A percentile compares a stretch with the other conserved stretches of the same genome.
Evolutionary conservation across 768 basidiomycete genomes (phyloP).

Genomic region (Lentinula edodes): DNA sequence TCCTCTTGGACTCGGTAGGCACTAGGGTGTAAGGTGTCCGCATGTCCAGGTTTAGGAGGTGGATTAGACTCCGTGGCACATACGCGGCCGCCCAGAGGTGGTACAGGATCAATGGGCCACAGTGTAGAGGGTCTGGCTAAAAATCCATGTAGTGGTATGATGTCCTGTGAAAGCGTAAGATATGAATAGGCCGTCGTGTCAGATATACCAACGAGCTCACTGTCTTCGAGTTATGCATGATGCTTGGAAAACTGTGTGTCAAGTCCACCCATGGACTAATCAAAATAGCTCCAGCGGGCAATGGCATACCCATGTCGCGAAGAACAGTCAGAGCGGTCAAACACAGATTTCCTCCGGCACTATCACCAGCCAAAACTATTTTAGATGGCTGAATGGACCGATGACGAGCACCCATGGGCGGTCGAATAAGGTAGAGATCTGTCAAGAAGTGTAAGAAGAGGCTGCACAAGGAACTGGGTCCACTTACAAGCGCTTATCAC

Average conservation of each 20-base stretch:
- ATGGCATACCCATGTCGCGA: slow-evolving; percentile 62
- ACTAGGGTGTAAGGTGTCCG: slow-evolving; percentile 39
- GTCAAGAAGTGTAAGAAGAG: not conserved
- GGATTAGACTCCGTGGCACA: slow-evolving; percentile 30
- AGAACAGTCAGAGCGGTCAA: slow-evolving; percentile 56
- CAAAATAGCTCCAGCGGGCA: slow-evolving; percentile 71
- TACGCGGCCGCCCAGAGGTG: slow-evolving; percentile 28
- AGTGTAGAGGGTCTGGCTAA: slow-evolving; percentile 51
- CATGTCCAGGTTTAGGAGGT: slow-evolving; percentile 44
- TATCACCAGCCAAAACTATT: slow-evolving; percentile 76
- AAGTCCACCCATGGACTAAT: slow-evolving; percentile 81
- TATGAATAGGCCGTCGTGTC: not conserved
- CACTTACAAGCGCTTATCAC: slow-evolving; percentile 64
- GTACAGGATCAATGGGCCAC: slow-evolving; percentile 47
- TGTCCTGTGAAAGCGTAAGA: slow-evolving; percentile 40
- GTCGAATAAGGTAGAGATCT: slow-evolving; percentile 73
- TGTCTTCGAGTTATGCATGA: slow-evolving; percentile 59
- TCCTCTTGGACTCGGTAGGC: slow-evolving; percentile 19
- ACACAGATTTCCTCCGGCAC: slow-evolving; percentile 68
- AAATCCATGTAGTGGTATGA: slow-evolving; percentile 60
- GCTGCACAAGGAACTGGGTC: not conserved
- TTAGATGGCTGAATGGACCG: slow-evolving; percentile 57
- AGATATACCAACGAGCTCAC: slow-evolving; percentile 26
- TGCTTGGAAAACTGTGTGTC: slow-evolving; percentile 79
- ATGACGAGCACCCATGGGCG: slow-evolving; percentile 61